Conservation (phyloP, 192 early-diverging fungal genomes). For the Mortierella alpina region DNA sequence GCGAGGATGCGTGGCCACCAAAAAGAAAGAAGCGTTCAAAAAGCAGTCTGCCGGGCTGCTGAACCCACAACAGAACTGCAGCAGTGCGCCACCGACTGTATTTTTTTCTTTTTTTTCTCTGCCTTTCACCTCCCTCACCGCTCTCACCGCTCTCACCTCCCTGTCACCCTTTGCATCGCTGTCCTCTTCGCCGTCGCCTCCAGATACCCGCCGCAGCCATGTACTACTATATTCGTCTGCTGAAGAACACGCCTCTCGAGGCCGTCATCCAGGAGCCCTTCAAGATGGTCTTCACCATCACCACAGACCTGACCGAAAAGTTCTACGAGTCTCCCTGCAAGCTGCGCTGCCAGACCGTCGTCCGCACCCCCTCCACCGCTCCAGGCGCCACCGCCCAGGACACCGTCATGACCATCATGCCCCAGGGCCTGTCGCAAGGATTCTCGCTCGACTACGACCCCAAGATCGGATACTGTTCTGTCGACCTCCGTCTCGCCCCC, state of each 20-base stretch:
- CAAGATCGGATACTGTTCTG: constrained; percentile 49
- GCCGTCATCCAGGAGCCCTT: constrained; percentile 55
- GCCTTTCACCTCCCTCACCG: neutral
- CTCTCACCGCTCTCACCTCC: neutral
- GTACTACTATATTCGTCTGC: constrained; percentile 52
- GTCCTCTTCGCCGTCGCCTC: neutral
- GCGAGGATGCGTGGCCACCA: neutral
- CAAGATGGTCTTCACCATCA: constrained; percentile 54
- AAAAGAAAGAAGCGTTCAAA: neutral
- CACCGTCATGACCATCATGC: constrained; percentile 51
- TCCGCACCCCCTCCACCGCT: constrained; percentile 25
- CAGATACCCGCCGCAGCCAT: constrained; percentile 2
- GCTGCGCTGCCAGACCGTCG: constrained; percentile 45
- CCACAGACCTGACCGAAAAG: constrained; percentile 52
- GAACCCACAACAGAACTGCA: neutral
- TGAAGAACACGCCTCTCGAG: constrained; percentile 53
- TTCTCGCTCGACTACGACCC: constrained; percentile 49
- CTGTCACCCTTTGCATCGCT: neutral
- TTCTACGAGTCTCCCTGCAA: constrained; percentile 50
- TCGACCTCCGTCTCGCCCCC: constrained; percentile 47
- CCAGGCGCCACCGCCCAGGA: constrained; percentile 36
- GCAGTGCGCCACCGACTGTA: neutral
- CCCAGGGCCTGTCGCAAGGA: constrained; percentile 47
- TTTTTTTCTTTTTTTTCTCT: neutral
- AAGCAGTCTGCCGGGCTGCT: neutral